Base-by-base conservation (phyloP, 345 rosid species). In the Brassica incana region DNA sequence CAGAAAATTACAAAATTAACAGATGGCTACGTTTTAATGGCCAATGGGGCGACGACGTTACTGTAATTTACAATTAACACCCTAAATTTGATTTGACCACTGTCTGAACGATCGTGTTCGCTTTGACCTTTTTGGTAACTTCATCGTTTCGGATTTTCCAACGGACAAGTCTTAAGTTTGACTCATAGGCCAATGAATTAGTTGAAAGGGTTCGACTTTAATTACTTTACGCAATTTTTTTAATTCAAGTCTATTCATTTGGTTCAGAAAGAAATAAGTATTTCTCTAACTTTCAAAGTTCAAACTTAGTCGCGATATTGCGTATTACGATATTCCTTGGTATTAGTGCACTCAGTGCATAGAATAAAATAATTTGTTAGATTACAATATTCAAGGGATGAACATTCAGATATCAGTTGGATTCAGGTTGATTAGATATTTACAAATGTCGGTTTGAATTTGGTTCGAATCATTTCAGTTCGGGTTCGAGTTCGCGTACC, bases 1-100 rank as follows among this genome's bases (percentile, higher is more conserved):
- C 97, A 84, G 93, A 67, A 62, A 50, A 6, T 32, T 65, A 73
- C 77, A 73, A 38, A 40, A 27, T 14, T 29, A 73, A 18, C 15
- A 25, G 33, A 25, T 60, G 32, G 64, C 65, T 63, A 8, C 59
- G 32, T 29, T 71, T 68, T 33, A 70, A 15, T 64, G 59, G 65
- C 81, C 81, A 54, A 38, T 67, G 5, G 27, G 59, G n/a, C n/a
- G 45, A 63, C 62, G 78, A 61, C 14, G 1, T n/a, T 35, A 15
- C 43, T n/a, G 65, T 23, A 67, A 14, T 16, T 35, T 45, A 69
- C 45, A 3, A 11, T 25, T 36, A 67, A 8, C 74, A n/a, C 68
- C 77, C 69, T 72, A 30, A 2, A 27, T n/a, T 45, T 71, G 20
- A 11, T 36, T 18, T 73, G 56, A 33, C 56, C 6, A 25, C 29